These are phyloP conservation scores for Letharia lupina DNA, from an alignment of 495 filamentous ascomycete species.

Conservation along the genomic window DNA sequence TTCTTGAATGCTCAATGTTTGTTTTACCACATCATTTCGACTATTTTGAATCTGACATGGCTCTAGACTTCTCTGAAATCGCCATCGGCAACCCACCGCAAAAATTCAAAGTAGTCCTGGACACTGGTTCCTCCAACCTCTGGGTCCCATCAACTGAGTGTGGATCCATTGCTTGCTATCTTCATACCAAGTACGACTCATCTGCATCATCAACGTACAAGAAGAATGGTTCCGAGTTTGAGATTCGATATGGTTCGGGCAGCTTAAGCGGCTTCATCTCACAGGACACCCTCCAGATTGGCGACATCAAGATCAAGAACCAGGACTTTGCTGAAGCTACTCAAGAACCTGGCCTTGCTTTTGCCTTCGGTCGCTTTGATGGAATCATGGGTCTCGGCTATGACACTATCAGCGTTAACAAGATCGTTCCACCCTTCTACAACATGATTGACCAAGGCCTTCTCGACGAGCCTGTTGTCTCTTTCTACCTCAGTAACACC, in stretches of 20 bases:
- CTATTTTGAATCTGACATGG: constrained; percentile 22
- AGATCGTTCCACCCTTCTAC: constrained; percentile 92
- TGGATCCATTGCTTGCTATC: constrained; percentile 94
- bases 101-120: constrained; percentile 94
- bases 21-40: constrained; percentile 26
- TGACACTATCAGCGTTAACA: constrained; percentile 92
- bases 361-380: constrained; percentile 97
- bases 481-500: constrained; percentile 85
- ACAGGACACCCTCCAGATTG: constrained; percentile 74
- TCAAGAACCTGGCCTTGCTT: constrained; percentile 87
- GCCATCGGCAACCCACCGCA: constrained; percentile 86
- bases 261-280: constrained; percentile 92
- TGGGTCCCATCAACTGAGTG: constrained; percentile 93
- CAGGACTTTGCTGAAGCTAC: constrained; percentile 97
- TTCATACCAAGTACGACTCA: constrained; percentile 94
- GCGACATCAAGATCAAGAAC: constrained; percentile 74
- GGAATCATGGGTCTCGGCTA: constrained; percentile 95
- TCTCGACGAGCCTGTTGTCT: constrained; percentile 87
- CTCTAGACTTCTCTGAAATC: constrained; percentile 91
- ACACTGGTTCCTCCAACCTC: constrained; percentile 97
- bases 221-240: constrained; percentile 84
- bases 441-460: constrained; percentile 83
- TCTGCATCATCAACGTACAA: constrained; percentile 85
- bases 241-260: constrained; percentile 94
- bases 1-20: constrained; percentile 98